A percentile compares a stretch with the other conserved stretches of the same genome.
Evolutionary conservation across 2,329 filamentous ascomycete species (phyloP).

Genomic region (Botryotinia calthae): DNA sequence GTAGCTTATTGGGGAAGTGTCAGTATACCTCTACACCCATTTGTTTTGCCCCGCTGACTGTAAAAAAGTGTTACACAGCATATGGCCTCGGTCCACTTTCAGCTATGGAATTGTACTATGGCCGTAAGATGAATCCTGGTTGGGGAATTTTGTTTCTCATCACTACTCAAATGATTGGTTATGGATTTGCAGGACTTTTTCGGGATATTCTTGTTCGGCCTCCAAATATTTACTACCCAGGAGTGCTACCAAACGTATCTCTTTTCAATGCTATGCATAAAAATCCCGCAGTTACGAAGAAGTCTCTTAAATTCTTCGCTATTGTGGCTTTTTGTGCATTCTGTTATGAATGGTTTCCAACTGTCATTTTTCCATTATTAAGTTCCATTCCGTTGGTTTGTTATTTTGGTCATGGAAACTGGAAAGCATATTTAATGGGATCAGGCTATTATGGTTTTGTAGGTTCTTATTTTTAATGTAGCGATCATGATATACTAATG

Average conservation of each 20-base stretch:
- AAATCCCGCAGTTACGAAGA: constrained; percentile 41
- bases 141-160: constrained; percentile 52
- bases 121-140: constrained; percentile 44
- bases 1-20: constrained; percentile 41
- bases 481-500: background rate
- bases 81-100: constrained; percentile 59
- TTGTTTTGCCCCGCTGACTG: constrained; percentile 67
- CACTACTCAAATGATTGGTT: constrained; percentile 62
- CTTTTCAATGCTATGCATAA: constrained; percentile 44
- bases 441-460: constrained; percentile 40
- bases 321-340: constrained; percentile 29
- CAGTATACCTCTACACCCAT: constrained; percentile 48
- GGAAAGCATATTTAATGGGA: constrained; percentile 50
- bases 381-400: constrained; percentile 50
- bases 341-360: constrained; percentile 20
- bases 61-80: constrained; percentile 33
- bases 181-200: constrained; percentile 59
- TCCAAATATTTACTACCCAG: constrained; percentile 64
- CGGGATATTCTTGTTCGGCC: constrained; percentile 58
- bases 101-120: constrained; percentile 56
- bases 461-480: background rate
- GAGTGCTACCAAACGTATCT: constrained; percentile 49
- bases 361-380: constrained; percentile 39
- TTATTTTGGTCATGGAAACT: constrained; percentile 47
- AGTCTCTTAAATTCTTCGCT: constrained; percentile 39